phyloP scores from a whole-genome alignment of 2,329 filamentous ascomycete genomes.

The Akanthomyces muscarius region DNA sequence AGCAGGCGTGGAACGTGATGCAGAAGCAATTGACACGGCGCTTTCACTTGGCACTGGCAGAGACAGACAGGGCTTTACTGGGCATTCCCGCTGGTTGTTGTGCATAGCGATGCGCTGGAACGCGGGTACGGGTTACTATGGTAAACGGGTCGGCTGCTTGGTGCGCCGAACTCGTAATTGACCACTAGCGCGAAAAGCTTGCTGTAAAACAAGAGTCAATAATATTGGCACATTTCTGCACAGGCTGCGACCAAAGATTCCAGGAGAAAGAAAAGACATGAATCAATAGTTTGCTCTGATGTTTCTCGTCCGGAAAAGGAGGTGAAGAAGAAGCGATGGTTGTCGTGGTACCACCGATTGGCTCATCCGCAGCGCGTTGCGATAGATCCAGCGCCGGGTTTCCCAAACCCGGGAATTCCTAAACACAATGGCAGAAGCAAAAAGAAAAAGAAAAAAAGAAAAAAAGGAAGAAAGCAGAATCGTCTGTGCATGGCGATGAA shows the following conservation, averaged over 20 bases:
- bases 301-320: too few species aligned
- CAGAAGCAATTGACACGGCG: too few species aligned
- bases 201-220: background rate
- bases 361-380: background rate
- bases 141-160: background rate
- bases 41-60: background rate
- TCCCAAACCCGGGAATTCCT: background rate
- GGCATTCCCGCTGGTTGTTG: background rate
- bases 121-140: background rate
- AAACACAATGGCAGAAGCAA: background rate
- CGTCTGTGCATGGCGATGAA: constrained; percentile 2
- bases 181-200: background rate
- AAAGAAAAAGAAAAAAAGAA: background rate
- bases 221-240: background rate
- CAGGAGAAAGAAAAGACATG: too few species aligned
- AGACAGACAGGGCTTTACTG: background rate
- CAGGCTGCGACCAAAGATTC: too few species aligned
- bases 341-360: too few species aligned
- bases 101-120: constrained; percentile 2
- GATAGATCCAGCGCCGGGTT: background rate
- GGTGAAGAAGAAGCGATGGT: too few species aligned
- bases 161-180: background rate
- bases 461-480: background rate
- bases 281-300: too few species aligned
- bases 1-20: background rate